Conservation (phyloP, 1,284 basidiomycete genomes). For the Pyrrhoderma noxium region DNA sequence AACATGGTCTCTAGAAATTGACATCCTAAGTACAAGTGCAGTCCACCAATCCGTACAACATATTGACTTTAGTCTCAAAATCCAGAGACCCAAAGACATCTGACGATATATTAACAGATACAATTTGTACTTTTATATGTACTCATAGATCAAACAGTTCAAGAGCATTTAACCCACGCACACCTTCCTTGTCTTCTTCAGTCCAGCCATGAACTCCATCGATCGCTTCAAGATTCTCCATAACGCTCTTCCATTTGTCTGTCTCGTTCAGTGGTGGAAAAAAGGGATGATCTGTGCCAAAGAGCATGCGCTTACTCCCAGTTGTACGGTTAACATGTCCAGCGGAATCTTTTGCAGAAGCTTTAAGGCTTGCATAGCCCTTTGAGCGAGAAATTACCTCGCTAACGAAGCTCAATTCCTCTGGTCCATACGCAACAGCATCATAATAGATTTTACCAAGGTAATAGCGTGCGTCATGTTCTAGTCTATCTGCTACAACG, state of each 20-base stretch:
- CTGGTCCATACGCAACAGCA: constrained; percentile 77
- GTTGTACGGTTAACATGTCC: constrained; percentile 32
- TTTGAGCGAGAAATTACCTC: constrained; percentile 58
- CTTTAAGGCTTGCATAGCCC: constrained; percentile 36
- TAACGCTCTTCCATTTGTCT: constrained; percentile 76
- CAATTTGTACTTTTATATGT: too few species aligned
- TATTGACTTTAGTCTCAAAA: constrained; percentile 91
- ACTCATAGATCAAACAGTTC: constrained; percentile 42
- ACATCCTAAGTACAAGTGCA: constrained; percentile 87
- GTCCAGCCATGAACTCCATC: constrained; percentile 56
- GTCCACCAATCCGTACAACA: constrained; percentile 91
- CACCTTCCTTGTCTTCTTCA: constrained; percentile 51
- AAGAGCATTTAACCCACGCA: constrained; percentile 66
- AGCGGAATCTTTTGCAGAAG: constrained; percentile 27
- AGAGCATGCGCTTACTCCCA: constrained; percentile 59
- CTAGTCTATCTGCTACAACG: constrained; percentile 59
- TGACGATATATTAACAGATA: too few species aligned
- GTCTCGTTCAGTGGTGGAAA: constrained; percentile 69
- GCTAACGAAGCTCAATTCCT: constrained; percentile 73
- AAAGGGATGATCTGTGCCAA: constrained; percentile 87
- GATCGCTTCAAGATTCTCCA: constrained; percentile 78
- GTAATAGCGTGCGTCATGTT: constrained; percentile 79
- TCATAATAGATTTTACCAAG: constrained; percentile 76
- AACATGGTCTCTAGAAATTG: constrained; percentile 59
- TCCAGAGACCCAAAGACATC: constrained; percentile 51